Evolutionary conservation across 1,284 basidiomycete species (phyloP).

Genomic region (Clitocybe nebularis): DNA sequence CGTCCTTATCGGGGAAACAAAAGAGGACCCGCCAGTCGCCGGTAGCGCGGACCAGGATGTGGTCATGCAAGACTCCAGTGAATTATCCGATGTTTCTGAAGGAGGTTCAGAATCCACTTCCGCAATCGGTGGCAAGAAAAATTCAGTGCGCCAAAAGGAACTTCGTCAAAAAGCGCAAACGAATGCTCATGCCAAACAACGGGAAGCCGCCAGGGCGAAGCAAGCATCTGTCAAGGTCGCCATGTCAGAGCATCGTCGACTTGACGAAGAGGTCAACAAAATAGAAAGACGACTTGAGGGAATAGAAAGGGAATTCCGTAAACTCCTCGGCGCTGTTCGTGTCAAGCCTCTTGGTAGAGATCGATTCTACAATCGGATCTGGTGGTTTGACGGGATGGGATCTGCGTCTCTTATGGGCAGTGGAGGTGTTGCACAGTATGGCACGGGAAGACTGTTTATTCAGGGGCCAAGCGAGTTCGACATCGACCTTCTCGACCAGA

Average conservation of each 20-base stretch:
- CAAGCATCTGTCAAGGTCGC: conserved; percentile 68
- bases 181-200: conserved; percentile 68
- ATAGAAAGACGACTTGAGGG: conserved; percentile 76
- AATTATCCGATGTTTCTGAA: conserved; percentile 69
- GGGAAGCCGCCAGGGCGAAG: conserved; percentile 72
- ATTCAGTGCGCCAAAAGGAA: conserved; percentile 46
- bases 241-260: conserved; percentile 70
- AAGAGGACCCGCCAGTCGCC: conserved; percentile 36
- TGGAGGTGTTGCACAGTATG: conserved; percentile 76
- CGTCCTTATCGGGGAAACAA: conserved; percentile 54
- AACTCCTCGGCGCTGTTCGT: conserved; percentile 77
- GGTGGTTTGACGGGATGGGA: conserved; percentile 99
- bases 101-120: conserved; percentile 47
- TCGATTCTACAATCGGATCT: conserved; percentile 90
- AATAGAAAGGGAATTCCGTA: conserved; percentile 92
- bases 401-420: conserved; percentile 72
- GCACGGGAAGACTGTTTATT: conserved; percentile 85
- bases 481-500: conserved; percentile 58
- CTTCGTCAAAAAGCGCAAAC: conserved; percentile 51
- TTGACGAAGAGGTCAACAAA: conserved; percentile 86
- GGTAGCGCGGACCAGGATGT: conserved; percentile 50
- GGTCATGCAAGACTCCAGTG: conserved; percentile 59
- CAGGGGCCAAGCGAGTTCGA: conserved; percentile 86
- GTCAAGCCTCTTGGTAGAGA: conserved; percentile 88
- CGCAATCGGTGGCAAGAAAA: conserved; percentile 40